These are phyloP conservation scores for Vigna hirtella DNA, from an alignment of 306 rosid genomes.

Conservation along the genomic window DNA sequence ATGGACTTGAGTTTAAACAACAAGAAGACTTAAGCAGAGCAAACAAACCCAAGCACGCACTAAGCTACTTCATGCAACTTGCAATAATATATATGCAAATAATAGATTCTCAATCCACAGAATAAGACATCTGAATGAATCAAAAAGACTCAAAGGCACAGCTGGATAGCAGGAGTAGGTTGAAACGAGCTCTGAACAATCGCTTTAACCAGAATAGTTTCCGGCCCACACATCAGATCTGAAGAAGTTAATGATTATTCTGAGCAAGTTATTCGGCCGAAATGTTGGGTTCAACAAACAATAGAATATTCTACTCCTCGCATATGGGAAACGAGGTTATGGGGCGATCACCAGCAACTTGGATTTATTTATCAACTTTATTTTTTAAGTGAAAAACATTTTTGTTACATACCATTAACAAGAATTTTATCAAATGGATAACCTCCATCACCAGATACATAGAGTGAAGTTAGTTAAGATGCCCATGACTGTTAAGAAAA, in stretches of 20 bases:
- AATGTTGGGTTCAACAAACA: not conserved
- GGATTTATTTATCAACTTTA: not conserved
- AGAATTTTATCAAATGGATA: slow-evolving; percentile 7
- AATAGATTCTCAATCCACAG: slow-evolving; percentile 1
- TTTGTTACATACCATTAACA: not conserved
- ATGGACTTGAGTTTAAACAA: slow-evolving; percentile 50
- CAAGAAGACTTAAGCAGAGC: slow-evolving; percentile 45
- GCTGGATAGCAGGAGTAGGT: slow-evolving; percentile 27
- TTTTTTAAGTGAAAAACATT: not conserved
- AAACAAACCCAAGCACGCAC: slow-evolving; percentile 3
- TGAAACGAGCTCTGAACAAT: not conserved
- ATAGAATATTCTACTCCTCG: slow-evolving; percentile 13
- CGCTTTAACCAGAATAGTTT: slow-evolving; percentile 4
- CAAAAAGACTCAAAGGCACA: slow-evolving; percentile 26
- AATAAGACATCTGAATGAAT: slow-evolving; percentile 23
- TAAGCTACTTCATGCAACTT: slow-evolving; percentile 1
- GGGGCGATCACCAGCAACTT: slow-evolving; percentile 4
- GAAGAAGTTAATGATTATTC: slow-evolving; percentile 36
- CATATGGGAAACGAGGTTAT: not conserved
- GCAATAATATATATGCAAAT: slow-evolving; percentile 11
- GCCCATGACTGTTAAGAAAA: not conserved
- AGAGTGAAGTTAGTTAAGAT: not conserved
- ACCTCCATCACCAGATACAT: slow-evolving; percentile 10
- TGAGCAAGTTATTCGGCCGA: not conserved
- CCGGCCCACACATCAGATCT: slow-evolving; percentile 20